These are phyloP conservation scores for Globisporangium emineosum DNA, from an alignment of 352 stramenopile genomes.

Conservation along the genomic window DNA sequence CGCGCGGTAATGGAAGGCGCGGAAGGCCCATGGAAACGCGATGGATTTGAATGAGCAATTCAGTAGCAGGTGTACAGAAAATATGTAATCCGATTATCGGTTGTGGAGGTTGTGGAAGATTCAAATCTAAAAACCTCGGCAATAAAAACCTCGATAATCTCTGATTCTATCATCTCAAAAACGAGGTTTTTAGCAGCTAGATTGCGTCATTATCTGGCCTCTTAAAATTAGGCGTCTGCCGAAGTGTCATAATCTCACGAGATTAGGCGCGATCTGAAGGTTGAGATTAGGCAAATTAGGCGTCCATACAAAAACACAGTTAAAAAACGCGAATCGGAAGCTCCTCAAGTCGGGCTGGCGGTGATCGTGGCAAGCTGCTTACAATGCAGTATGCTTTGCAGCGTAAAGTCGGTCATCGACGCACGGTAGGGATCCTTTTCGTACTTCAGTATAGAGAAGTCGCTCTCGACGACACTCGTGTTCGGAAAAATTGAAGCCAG, in stretches of 20 bases:
- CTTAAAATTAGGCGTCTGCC: not conserved
- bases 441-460: slow-evolving; percentile 2
- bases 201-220: too few species aligned
- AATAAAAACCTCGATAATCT: too few species aligned
- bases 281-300: slow-evolving; percentile 3
- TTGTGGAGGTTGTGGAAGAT: too few species aligned
- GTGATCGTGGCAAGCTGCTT: slow-evolving; percentile 2
- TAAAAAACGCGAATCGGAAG: not conserved
- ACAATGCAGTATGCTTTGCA: slow-evolving; percentile 3
- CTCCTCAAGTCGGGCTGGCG: not conserved
- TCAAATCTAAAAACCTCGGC: too few species aligned
- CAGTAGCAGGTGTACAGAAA: too few species aligned
- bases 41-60: too few species aligned
- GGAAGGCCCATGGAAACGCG: too few species aligned
- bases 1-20: too few species aligned
- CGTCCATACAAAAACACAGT: not conserved
- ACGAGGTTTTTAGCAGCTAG: too few species aligned
- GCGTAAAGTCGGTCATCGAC: not conserved
- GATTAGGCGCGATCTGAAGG: not conserved
- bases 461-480: not conserved
- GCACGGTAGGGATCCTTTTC: not conserved
- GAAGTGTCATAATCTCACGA: slow-evolving; percentile 4
- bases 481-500: not conserved
- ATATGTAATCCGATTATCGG: too few species aligned
- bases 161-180: too few species aligned